Percentiles rank a stretch among this genome's conserved stretches.
Conservation (phyloP, 768 basidiomycete genomes). For the Cystobasidium onofrii region DNA sequence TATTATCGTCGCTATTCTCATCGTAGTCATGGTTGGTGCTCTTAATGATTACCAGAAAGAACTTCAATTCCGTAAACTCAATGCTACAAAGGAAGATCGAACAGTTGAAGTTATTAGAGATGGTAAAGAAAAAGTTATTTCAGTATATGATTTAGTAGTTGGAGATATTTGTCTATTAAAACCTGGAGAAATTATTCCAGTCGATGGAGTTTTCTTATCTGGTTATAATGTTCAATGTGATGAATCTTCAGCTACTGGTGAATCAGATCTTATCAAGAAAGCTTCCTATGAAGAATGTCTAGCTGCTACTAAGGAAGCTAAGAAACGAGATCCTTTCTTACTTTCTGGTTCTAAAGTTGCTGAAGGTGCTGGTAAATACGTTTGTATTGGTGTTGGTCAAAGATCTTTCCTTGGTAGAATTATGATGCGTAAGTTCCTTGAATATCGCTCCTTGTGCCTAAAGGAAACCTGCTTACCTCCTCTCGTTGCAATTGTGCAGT, state of each 20-base stretch:
- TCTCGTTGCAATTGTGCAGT: slow-evolving; percentile 30
- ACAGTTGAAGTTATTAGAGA: slow-evolving; percentile 72
- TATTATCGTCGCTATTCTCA: slow-evolving; percentile 51
- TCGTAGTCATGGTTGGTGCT: slow-evolving; percentile 70
- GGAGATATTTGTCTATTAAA: slow-evolving; percentile 86
- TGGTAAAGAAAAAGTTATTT: slow-evolving; percentile 59
- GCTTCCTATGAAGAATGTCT: slow-evolving; percentile 58
- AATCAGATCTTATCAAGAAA: slow-evolving; percentile 92
- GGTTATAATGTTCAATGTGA: slow-evolving; percentile 94
- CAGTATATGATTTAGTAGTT: slow-evolving; percentile 82
- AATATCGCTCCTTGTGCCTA: too few relatives aligned
- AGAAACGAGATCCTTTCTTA: slow-evolving; percentile 81
- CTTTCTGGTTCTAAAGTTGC: slow-evolving; percentile 85
- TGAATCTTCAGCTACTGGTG: slow-evolving; percentile 92
- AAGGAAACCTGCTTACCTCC: neutral
- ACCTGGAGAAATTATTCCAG: slow-evolving; percentile 91
- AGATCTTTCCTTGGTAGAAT: slow-evolving; percentile 93
- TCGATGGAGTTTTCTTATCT: slow-evolving; percentile 84
- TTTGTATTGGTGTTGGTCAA: slow-evolving; percentile 82
- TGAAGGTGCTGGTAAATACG: slow-evolving; percentile 87
- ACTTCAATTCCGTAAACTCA: slow-evolving; percentile 81
- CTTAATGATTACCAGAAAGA: slow-evolving; percentile 99
- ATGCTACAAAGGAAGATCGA: slow-evolving; percentile 88
- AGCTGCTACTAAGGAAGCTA: slow-evolving; percentile 42
- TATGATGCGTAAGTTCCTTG: slow-evolving; percentile 73